These are phyloP conservation scores for Juglanconis oblonga DNA, from an alignment of 2,329 filamentous ascomycete species.

Conservation along the genomic window DNA sequence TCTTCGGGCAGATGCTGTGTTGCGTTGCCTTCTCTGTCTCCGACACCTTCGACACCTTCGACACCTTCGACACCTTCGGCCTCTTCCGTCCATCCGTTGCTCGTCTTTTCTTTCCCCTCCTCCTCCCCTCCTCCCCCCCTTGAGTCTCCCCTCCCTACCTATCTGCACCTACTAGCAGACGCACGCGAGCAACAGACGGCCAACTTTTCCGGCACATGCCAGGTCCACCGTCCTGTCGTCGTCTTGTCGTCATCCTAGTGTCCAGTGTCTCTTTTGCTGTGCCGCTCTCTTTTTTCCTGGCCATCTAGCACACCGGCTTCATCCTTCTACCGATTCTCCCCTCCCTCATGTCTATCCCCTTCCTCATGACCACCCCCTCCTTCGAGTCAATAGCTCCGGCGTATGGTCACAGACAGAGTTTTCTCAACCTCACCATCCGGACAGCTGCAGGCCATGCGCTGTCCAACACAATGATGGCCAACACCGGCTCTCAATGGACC, in stretches of 20 bases:
- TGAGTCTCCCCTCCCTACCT: not conserved
- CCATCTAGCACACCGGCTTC: not conserved
- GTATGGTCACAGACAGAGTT: slow-evolving; percentile 12
- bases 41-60: too few relatives aligned
- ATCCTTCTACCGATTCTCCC: not conserved
- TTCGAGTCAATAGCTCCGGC: not conserved
- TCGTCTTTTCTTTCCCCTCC: not conserved
- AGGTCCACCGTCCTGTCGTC: not conserved
- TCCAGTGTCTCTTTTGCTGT: not conserved
- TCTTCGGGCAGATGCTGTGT: not conserved
- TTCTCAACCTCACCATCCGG: slow-evolving; percentile 14
- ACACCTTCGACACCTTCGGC: not conserved
- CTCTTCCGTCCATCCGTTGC: not conserved
- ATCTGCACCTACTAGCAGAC: too few relatives aligned
- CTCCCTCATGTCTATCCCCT: not conserved
- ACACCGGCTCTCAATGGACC: slow-evolving; percentile 53
- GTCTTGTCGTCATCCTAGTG: not conserved
- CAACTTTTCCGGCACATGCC: slow-evolving; percentile 18
- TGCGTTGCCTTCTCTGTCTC: not conserved
- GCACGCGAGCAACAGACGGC: too few relatives aligned
- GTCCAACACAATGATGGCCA: slow-evolving; percentile 40
- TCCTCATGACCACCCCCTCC: not conserved
- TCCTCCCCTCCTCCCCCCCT: not conserved
- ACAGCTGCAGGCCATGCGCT: slow-evolving; percentile 22
- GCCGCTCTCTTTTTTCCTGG: slow-evolving; percentile 12